Evolutionary conservation across 2,329 filamentous ascomycete species (phyloP).

Genomic region (Trichoderma brevicompactum): DNA sequence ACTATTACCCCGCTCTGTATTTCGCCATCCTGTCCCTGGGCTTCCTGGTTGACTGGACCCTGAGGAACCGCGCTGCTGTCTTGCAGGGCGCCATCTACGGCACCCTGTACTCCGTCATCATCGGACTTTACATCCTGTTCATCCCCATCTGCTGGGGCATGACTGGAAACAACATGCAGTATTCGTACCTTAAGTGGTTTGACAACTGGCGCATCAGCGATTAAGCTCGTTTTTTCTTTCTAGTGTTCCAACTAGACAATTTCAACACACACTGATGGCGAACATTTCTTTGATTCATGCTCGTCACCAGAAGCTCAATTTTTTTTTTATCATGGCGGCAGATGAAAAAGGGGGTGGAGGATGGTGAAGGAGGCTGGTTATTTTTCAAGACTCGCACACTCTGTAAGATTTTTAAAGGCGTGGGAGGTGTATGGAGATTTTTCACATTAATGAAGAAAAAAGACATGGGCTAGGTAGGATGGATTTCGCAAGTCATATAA

Average conservation of each 20-base stretch:
- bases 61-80: slow-evolving; percentile 66
- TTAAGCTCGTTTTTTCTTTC: slow-evolving; percentile 34
- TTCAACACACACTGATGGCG: slow-evolving; percentile 1
- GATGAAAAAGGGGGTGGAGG: neutral
- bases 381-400: neutral
- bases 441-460: slow-evolving; percentile 34
- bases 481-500: slow-evolving; percentile 25
- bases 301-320: neutral
- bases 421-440: slow-evolving; percentile 31
- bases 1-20: slow-evolving; percentile 98
- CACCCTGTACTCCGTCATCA: slow-evolving; percentile 71
- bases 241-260: slow-evolving; percentile 2
- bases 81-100: slow-evolving; percentile 73
- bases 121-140: slow-evolving; percentile 87
- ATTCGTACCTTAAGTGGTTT: slow-evolving; percentile 94
- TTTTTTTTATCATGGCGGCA: neutral
- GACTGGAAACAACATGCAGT: slow-evolving; percentile 81
- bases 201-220: slow-evolving; percentile 83
- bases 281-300: neutral
- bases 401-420: slow-evolving; percentile 31
- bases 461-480: slow-evolving; percentile 23
- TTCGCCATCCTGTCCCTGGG: slow-evolving; percentile 91
- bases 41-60: slow-evolving; percentile 85
- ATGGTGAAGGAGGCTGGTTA: slow-evolving; percentile 25
- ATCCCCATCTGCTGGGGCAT: slow-evolving; percentile 96